phyloP scores from a whole-genome alignment of 768 basidiomycete species.

The Sutorius australiensis region DNA sequence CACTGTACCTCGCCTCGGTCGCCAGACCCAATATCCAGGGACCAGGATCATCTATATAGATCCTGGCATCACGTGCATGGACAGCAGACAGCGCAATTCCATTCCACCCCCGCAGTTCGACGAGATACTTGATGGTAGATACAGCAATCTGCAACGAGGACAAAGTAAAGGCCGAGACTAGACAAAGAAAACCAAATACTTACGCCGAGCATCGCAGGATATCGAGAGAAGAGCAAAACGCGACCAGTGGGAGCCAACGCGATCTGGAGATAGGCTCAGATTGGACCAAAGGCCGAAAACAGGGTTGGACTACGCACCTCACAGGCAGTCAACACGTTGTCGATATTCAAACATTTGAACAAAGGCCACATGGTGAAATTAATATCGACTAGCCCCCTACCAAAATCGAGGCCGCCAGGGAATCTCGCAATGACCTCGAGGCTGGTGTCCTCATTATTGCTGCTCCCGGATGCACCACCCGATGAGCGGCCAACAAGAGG shows the following conservation, averaged over 20 bases:
- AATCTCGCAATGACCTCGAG: conserved; percentile 87
- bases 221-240: conserved; percentile 82
- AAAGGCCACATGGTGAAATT: conserved; percentile 98
- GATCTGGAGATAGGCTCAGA: conserved; percentile 43
- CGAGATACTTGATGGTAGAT: conserved; percentile 85
- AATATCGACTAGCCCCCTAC: conserved; percentile 84
- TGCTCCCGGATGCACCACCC: conserved; percentile 35
- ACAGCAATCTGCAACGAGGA: conserved; percentile 65
- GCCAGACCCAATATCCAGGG: conserved; percentile 94
- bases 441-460: conserved; percentile 37
- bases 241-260: conserved; percentile 85
- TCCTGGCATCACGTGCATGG: conserved; percentile 85
- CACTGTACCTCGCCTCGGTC: conserved; percentile 77
- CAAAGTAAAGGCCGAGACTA: background rate
- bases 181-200: conserved; percentile 14
- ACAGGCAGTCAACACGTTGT: conserved; percentile 89
- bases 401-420: conserved; percentile 92
- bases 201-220: conserved; percentile 89
- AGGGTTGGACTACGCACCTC: conserved; percentile 50
- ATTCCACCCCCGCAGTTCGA: conserved; percentile 90
- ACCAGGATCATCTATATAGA: conserved; percentile 93
- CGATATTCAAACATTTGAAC: conserved; percentile 88
- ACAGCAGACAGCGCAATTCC: conserved; percentile 81
- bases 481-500: conserved; percentile 39
- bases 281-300: background rate